Base-by-base conservation (phyloP, 2,329 filamentous ascomycete genomes). In the Tolypocladium pustulatum region DNA sequence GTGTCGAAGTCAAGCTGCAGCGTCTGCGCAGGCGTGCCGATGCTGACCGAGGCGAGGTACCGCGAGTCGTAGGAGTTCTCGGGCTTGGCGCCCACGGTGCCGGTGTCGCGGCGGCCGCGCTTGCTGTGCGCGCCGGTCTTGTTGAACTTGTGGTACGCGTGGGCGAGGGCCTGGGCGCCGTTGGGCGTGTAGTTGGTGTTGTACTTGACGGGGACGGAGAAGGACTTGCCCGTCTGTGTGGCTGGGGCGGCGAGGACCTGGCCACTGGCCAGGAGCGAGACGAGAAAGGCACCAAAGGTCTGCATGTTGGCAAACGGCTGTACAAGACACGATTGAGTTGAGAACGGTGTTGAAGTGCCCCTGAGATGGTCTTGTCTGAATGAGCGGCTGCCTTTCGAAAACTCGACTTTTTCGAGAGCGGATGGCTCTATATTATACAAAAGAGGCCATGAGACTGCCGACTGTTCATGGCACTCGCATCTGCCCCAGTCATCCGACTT, bases 1-100 rank as follows among this genome's bases (percentile, higher is more conserved):
- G 63, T 66, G 32, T 66, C 65, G 51, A 66, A 62, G 62, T 63
- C 57, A 25, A 66, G 46, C 15, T 43, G 13, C 0, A 65, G 55
- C 46, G 38, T 61, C 61, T 65, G 64, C 8, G 61, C 41, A 9
- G 64, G 65, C 30, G 61, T 62, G 2, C 65, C 62, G 40, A 66
- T 64, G 46, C 56, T 40, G 36, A 65, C 63, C 13, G 49, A 37
- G 36, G 62, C 56, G 20, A 32, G 49, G 57, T 65, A 65, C 46
- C 61, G 55, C 20, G 51, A 57, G 40, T 49, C 57, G 25, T 57
- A 38, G 20, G 6, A 1, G 9, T 46, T 7, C n/a, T 58, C 15
- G n/a, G 64, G 61, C 22, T 25, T 46, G 27, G 40, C 40, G 40
- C 20, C 20, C 40, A 43, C 40, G 20, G 20, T n/a, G 40, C 40